Base-by-base conservation (phyloP, 139 green algal genomes). In the Chlorella sp. region DNA sequence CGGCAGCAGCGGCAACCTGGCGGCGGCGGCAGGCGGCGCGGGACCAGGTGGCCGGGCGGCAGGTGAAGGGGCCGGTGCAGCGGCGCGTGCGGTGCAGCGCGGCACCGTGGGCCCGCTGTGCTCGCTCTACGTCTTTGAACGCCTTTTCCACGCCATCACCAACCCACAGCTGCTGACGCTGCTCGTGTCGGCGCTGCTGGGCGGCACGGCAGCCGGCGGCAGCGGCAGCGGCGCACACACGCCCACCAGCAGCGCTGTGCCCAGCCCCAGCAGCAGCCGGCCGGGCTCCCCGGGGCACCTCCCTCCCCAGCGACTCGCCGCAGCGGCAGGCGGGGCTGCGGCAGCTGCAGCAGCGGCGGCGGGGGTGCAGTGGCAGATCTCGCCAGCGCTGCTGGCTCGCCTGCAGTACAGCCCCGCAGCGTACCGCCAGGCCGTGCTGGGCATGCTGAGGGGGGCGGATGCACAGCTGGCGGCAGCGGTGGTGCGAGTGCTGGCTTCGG, bases 51-150 rank as follows among this genome's bases (percentile, higher is more conserved):
- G 84, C 21, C 61, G 60, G 18, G 83, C 36, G 14, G 34, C 7
- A 42, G 18, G 2, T 0, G 85, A 14, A 4, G 68, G 36, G 2
- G 68, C 0, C 7, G 5, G 22, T 26, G 26, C n/a, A 21, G 61
- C 34, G 19, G 57, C 87, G 11, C 66, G 42, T 0, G 40, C 69
- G 81, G 76, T 88, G 60, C 79, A 87, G 61, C 79, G 53, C 7
- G 82, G 79, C 34, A 28, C 12, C 14, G 93, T 96, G 64, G 91
- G 92, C 7, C 89, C 94, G 0, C 89, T 95, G 39, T 93, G 86
- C 81, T 85, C 89, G 30, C 87, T 98, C 66, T 97, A 95, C 83
- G 89, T 96, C 3, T 82, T 98, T 60, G 97, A 99, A 93, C 95
- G 96, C 0, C 66, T 98, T 19, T 94, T 99, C 66, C 77, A 91